Evolutionary conservation across 345 rosid species (phyloP).

Genomic region (Acer yangbiense): DNA sequence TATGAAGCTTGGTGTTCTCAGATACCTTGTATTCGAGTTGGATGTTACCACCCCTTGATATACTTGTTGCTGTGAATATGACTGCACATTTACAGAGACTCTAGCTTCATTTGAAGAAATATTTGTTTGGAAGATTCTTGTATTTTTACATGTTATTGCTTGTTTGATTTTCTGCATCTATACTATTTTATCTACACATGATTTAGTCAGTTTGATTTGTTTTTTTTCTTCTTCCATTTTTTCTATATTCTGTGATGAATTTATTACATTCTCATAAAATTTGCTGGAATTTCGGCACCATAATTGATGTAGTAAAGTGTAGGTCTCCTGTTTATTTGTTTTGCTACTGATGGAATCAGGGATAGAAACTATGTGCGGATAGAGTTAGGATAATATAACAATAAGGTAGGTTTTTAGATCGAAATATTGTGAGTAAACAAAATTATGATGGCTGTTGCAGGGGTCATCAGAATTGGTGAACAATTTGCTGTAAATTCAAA

Average conservation of each 20-base stretch:
- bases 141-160: no score
- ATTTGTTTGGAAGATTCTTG: background rate
- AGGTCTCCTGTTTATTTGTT: no score
- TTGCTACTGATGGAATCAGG: no score
- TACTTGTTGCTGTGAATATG: background rate
- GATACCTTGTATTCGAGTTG: constrained; percentile 13
- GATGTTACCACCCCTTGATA: background rate
- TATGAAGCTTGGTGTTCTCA: background rate
- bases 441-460: no score
- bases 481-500: no score
- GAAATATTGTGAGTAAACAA: no score
- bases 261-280: background rate
- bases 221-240: background rate
- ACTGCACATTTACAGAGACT: background rate
- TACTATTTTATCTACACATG: background rate
- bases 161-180: background rate
- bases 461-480: no score
- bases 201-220: background rate
- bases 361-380: no score
- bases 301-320: no score
- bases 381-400: no score
- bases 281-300: no score
- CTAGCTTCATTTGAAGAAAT: constrained; percentile 13
- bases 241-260: background rate
- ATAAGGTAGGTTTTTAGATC: no score